These are phyloP conservation scores for Colletotrichum cordylinicola DNA, from an alignment of 2,329 filamentous ascomycete genomes.

Conservation along the genomic window DNA sequence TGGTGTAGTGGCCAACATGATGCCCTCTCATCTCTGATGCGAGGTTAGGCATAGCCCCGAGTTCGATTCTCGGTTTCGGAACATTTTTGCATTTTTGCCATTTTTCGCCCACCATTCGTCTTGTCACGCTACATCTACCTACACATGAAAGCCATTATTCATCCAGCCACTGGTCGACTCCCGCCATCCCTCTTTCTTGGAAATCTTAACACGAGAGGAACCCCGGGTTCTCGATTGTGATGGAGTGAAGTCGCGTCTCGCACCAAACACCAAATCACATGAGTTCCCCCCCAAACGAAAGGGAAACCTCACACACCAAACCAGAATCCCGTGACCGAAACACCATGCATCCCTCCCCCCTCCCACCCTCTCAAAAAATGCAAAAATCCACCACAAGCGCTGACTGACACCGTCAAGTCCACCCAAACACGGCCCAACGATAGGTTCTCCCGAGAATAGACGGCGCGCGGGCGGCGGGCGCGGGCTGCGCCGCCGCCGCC, in stretches of 20 bases:
- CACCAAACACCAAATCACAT: not conserved
- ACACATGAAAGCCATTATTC: not conserved
- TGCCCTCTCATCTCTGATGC: constrained; percentile 8
- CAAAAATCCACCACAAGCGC: not conserved
- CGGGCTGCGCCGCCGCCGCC: not conserved
- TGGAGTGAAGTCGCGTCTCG: not conserved
- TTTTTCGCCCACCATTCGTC: not conserved
- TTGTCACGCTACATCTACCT: not conserved
- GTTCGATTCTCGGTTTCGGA: constrained; percentile 18
- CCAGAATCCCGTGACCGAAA: not conserved
- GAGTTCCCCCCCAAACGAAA: not conserved
- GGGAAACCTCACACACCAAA: not conserved
- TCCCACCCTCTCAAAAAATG: not conserved
- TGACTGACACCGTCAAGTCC: not conserved
- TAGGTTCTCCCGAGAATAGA: not conserved
- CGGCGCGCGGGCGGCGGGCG: not conserved
- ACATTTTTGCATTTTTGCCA: not conserved
- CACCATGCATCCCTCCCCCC: not conserved
- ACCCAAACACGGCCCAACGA: not conserved
- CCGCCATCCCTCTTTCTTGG: not conserved
- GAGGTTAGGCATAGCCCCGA: constrained; percentile 19
- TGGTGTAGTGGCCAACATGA: constrained; percentile 22
- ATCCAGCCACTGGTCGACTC: not conserved
- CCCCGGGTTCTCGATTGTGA: accelerated
- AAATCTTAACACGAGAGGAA: not conserved